Evolutionary conservation across 768 basidiomycete genomes (phyloP), one percentile per base, ranked within the genome.

Genomic region (Rhizopogon salebrosus): DNA sequence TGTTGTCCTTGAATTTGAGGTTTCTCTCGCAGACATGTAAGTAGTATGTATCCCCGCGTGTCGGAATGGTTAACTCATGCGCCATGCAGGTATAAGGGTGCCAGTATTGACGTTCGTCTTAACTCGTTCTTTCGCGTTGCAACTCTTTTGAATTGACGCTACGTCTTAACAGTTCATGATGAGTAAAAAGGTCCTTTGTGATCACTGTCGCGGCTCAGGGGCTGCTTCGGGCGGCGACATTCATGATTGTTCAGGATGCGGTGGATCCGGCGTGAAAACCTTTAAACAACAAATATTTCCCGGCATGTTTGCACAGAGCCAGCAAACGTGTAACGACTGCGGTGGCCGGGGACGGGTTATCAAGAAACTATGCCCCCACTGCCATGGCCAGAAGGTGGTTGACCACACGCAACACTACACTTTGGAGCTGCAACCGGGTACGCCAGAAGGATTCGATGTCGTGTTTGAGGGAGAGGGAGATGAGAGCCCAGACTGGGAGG

Each of bases 391-490:
- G 52, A 95, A 95, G 69, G 85, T 93, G 34, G 65, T 93, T 27
- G 85, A 93, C 48, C 86, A 87, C 63, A 80, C 80, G 41, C 89
- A 86, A 60, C 83, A 83, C 41, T 88, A 94, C 58, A 92, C 89
- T 2, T 78, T 98, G 22, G 92, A 97, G 41, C 80, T 98, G 43
- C 78, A 83, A 11, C 80, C 83, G 4, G 97, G 97, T 16, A 89
- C 91, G 75, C 91, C 95, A 0, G 97, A 99, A 63, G 93, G 90
- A 1, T 85, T 90, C 62, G 92, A 99, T 67, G 81, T 95, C 35
- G 79, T 95, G 1, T 98, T 94, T 54, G 92, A 97, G 60, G 93
- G 92, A n/a, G 95, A 98, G 66, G 89, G 90, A 41, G 97, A 98
- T 65, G 95, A 99, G 72, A 89, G 78, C 52, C 92, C 92, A 3